These are phyloP conservation scores for Plantago major DNA, from an alignment of 257 asterid species.

Conservation along the genomic window DNA sequence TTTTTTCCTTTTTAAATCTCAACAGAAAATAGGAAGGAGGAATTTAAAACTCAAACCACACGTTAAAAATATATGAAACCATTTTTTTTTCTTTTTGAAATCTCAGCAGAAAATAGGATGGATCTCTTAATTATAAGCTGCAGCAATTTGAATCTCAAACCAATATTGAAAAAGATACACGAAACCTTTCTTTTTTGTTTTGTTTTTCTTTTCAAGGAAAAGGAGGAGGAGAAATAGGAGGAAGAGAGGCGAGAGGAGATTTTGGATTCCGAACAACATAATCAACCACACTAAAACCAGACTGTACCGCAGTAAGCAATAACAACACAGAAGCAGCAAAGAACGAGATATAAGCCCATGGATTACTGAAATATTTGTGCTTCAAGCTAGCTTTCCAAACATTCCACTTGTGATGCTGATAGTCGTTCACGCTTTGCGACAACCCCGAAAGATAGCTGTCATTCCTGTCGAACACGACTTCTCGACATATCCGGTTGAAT, in stretches of 20 bases:
- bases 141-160: too few relatives aligned
- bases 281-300: too few relatives aligned
- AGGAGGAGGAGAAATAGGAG: neutral
- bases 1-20: neutral
- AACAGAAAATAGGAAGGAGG: too few relatives aligned
- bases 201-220: too few relatives aligned
- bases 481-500: conserved; percentile 67
- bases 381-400: conserved; percentile 76
- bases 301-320: conserved; percentile 50
- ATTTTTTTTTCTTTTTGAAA: too few relatives aligned
- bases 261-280: neutral
- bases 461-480: conserved; percentile 70
- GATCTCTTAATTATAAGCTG: too few relatives aligned
- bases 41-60: too few relatives aligned
- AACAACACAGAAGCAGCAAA: conserved; percentile 66
- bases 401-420: conserved; percentile 69
- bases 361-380: conserved; percentile 68
- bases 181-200: too few relatives aligned
- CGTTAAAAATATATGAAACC: too few relatives aligned
- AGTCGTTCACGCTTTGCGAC: conserved; percentile 65
- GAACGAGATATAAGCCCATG: conserved; percentile 69
- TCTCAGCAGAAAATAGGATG: too few relatives aligned
- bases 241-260: neutral
- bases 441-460: conserved; percentile 65
- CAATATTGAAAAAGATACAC: too few relatives aligned